A percentile compares a stretch with the other conserved stretches of the same genome.
phyloP scores from a whole-genome alignment of 169 alveolate genomes.

The Amoebophrya sp. region DNA sequence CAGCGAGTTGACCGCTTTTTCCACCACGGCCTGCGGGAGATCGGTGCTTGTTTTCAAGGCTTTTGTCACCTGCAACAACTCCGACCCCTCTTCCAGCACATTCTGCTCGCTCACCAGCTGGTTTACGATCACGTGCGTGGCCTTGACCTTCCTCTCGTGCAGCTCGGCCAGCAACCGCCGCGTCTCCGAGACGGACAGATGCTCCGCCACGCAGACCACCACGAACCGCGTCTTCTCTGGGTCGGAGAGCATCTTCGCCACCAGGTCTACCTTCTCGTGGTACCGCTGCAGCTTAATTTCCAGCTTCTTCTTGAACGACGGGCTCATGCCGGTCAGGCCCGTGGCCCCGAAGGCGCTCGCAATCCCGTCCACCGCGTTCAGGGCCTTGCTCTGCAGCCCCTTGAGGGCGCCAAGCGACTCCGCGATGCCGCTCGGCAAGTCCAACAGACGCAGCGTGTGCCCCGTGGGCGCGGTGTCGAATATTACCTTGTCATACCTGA shows the following conservation, averaged over 20 bases:
- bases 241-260: background rate
- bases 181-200: background rate
- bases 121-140: background rate
- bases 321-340: background rate
- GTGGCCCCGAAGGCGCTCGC: background rate
- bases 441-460: conserved; percentile 91
- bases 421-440: background rate
- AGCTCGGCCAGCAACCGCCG: background rate
- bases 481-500: conserved; percentile 73
- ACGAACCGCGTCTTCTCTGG: background rate
- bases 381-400: background rate
- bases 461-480: conserved; percentile 99
- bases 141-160: background rate
- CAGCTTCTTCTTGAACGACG: background rate
- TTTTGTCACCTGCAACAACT: too few relatives aligned
- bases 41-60: too few relatives aligned
- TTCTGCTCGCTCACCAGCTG: too few relatives aligned
- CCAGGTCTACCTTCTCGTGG: background rate
- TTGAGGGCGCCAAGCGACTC: too few relatives aligned
- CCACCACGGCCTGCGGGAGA: too few relatives aligned
- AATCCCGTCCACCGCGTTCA: background rate
- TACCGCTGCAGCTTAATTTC: background rate
- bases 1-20: too few relatives aligned
- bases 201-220: background rate
- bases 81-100: too few relatives aligned